Conservation (phyloP, 371 early-diverging fungal genomes). For the Capillidium rhysosporum region DNA sequence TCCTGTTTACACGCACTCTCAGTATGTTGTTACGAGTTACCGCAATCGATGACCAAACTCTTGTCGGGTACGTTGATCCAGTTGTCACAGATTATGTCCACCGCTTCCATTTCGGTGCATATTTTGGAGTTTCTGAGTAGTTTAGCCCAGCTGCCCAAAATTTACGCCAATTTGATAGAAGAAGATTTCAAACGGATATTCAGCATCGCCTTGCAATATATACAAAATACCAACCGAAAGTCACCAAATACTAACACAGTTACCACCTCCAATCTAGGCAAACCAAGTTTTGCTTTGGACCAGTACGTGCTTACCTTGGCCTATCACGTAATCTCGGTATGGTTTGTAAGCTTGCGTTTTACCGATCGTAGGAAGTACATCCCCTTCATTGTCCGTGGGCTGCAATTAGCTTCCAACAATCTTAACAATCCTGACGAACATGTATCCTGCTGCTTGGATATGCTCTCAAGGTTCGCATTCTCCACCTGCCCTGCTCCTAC, state of each 20-base stretch:
- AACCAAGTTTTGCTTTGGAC: constrained; percentile 23
- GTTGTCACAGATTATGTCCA: constrained; percentile 68
- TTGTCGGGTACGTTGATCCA: constrained; percentile 47
- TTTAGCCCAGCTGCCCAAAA: constrained; percentile 50
- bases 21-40: constrained; percentile 65
- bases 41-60: constrained; percentile 48
- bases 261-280: constrained; percentile 8
- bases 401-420: constrained; percentile 29
- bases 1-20: constrained; percentile 67
- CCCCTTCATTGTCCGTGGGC: constrained; percentile 51
- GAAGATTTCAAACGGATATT: constrained; percentile 74
- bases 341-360: constrained; percentile 61
- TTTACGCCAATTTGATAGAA: constrained; percentile 67
- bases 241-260: constrained; percentile 3
- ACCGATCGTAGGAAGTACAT: constrained; percentile 60
- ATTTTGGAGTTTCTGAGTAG: constrained; percentile 82
- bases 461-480: constrained; percentile 68
- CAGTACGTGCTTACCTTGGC: constrained; percentile 77
- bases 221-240: constrained; percentile 39
- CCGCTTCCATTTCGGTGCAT: constrained; percentile 56
- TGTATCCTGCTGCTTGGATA: constrained; percentile 76
- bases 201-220: constrained; percentile 77
- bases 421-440: constrained; percentile 24
- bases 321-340: constrained; percentile 70
- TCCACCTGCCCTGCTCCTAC: background rate